Evolutionary conservation across 1,284 basidiomycete genomes (phyloP).

Genomic region (Cerrena zonata): DNA sequence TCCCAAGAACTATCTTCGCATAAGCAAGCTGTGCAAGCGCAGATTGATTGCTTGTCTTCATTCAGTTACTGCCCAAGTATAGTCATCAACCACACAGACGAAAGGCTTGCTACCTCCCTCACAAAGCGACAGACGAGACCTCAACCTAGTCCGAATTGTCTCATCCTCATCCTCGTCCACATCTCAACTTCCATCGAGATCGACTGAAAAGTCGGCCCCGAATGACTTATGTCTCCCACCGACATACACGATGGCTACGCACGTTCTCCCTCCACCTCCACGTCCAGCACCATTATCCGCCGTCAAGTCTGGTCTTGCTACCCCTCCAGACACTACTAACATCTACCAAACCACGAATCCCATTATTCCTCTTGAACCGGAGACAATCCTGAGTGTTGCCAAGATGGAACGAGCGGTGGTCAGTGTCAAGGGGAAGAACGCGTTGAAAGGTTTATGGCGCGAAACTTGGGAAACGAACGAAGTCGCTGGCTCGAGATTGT

Average conservation of each 20-base stretch:
- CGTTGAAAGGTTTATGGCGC: constrained; percentile 39
- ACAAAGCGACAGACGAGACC: constrained; percentile 48
- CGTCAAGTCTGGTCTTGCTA: not conserved
- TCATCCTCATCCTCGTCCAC: not conserved
- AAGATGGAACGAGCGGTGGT: constrained; percentile 58
- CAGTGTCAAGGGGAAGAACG: constrained; percentile 44
- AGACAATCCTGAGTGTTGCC: constrained; percentile 50
- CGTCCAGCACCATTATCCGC: not conserved
- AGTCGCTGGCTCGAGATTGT: constrained; percentile 24
- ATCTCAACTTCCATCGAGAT: not conserved
- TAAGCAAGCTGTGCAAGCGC: constrained; percentile 11
- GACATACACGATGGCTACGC: constrained; percentile 63
- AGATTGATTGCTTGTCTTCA: constrained; percentile 31
- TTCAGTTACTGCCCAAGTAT: constrained; percentile 50
- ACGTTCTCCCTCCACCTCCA: constrained; percentile 33
- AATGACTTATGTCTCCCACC: constrained; percentile 28
- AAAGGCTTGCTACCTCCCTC: constrained; percentile 47
- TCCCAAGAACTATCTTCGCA: not conserved
- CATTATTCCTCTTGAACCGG: constrained; percentile 44
- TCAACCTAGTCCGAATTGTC: constrained; percentile 50
- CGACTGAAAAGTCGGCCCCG: not conserved
- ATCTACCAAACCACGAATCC: constrained; percentile 75
- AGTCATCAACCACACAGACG: constrained; percentile 68
- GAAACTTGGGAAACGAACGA: constrained; percentile 20
- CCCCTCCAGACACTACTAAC: constrained; percentile 20